These are phyloP conservation scores for Setaria viridis DNA, from an alignment of 202 grass and related monocot genomes.

Conservation along the genomic window DNA sequence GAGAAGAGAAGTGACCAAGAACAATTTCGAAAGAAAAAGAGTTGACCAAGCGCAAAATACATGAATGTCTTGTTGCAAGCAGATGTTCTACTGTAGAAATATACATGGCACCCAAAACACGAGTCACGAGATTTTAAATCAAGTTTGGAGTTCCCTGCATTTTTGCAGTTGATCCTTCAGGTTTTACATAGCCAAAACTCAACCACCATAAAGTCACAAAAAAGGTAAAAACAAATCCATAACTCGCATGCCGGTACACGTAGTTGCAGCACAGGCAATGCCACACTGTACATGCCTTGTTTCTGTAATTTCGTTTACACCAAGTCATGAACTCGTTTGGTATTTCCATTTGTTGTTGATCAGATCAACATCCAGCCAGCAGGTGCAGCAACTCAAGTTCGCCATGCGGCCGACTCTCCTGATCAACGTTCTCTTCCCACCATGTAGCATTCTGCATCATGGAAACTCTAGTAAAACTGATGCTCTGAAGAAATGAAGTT, in stretches of 20 bases:
- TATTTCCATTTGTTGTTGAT: background rate
- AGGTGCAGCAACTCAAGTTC: conserved; percentile 55
- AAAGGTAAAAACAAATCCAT: background rate
- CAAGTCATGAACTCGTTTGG: conserved; percentile 8
- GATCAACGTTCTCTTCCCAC: conserved; percentile 93
- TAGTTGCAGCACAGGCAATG: background rate
- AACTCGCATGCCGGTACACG: background rate
- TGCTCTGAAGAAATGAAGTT: conserved; percentile 15
- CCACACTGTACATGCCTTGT: conserved; percentile 29
- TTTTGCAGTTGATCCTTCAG: background rate
- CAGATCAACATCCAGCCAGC: background rate
- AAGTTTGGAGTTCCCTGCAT: background rate
- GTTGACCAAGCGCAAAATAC: too few species aligned
- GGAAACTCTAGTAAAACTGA: conserved; percentile 12
- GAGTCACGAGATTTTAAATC: background rate
- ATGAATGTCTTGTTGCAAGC: background rate
- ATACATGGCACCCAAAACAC: background rate
- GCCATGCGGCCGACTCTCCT: conserved; percentile 82
- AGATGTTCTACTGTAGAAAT: background rate
- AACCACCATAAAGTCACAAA: background rate
- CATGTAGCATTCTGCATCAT: conserved; percentile 88
- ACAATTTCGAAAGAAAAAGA: background rate
- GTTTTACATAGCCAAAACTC: conserved; percentile 21
- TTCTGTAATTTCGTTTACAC: conserved; percentile 17
- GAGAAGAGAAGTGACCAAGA: background rate